phyloP scores from a whole-genome alignment of 1,284 basidiomycete genomes.

The Sanghuangporus sanghuang region DNA sequence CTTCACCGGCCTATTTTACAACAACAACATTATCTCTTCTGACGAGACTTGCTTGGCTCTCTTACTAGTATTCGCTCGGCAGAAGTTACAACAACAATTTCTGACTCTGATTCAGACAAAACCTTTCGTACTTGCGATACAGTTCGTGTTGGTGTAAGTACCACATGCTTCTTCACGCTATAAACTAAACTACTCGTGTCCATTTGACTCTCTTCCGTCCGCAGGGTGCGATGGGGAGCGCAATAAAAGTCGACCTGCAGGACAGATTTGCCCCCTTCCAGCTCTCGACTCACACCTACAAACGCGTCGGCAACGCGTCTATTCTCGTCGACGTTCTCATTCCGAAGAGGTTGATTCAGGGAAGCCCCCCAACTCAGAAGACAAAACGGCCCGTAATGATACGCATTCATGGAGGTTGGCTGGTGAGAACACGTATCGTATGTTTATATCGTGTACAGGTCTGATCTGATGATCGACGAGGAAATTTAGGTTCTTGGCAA shows the following conservation, averaged over 20 bases:
- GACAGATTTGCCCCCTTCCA: constrained; percentile 5
- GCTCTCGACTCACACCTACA: constrained; percentile 10
- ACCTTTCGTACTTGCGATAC: too few relatives aligned
- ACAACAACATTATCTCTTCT: too few relatives aligned
- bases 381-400: neutral
- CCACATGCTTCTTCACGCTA: too few relatives aligned
- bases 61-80: too few relatives aligned
- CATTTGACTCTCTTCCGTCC: neutral
- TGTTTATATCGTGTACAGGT: neutral
- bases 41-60: too few relatives aligned
- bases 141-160: too few relatives aligned
- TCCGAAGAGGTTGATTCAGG: constrained; percentile 4
- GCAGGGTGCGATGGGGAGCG: neutral
- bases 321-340: constrained; percentile 9
- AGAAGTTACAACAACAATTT: too few relatives aligned
- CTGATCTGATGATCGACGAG: neutral
- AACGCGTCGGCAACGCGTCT: neutral
- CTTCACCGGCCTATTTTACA: too few relatives aligned
- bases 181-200: neutral
- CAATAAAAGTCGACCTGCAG: neutral
- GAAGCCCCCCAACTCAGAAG: neutral
- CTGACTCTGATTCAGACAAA: too few relatives aligned
- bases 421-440: neutral
- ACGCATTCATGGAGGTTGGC: constrained; percentile 14
- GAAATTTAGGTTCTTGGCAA: constrained; percentile 3